These are phyloP conservation scores for Hansenula anomala DNA, from an alignment of 1,139 yeast genomes.

Conservation along the genomic window DNA sequence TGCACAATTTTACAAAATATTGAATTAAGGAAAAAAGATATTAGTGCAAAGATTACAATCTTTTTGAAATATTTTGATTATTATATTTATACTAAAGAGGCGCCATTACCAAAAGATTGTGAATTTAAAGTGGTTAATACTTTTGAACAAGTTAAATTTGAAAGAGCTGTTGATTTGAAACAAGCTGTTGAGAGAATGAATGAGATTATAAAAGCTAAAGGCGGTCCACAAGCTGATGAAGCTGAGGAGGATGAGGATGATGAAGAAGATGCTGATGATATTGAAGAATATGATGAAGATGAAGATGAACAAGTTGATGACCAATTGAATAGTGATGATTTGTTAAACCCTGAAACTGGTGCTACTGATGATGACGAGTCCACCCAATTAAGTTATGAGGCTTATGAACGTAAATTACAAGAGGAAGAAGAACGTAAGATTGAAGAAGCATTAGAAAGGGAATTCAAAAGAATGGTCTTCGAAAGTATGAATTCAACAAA, in stretches of 20 bases:
- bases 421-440: constrained; percentile 40
- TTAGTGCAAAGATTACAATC: constrained; percentile 33
- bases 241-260: constrained; percentile 23
- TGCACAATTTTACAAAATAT: constrained; percentile 30
- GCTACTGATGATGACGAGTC: constrained; percentile 8
- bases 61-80: constrained; percentile 68
- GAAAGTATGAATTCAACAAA: constrained; percentile 42
- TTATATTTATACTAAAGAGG: constrained; percentile 61
- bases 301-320: constrained; percentile 21
- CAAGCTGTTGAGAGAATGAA: constrained; percentile 39
- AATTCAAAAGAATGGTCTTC: constrained; percentile 43
- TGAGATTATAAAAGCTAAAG: constrained; percentile 14
- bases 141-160: constrained; percentile 33
- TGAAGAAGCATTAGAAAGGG: constrained; percentile 49
- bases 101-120: constrained; percentile 63
- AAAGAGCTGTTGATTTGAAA: constrained; percentile 34
- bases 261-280: constrained; percentile 21
- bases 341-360: not conserved
- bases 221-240: constrained; percentile 18
- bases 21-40: constrained; percentile 11
- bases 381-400: constrained; percentile 27
- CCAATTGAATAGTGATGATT: constrained; percentile 4
- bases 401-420: constrained; percentile 28
- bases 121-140: constrained; percentile 48
- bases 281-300: constrained; percentile 22